Evolutionary conservation across 495 filamentous ascomycete genomes (phyloP).

Genomic region (Penicillium paxilli): DNA sequence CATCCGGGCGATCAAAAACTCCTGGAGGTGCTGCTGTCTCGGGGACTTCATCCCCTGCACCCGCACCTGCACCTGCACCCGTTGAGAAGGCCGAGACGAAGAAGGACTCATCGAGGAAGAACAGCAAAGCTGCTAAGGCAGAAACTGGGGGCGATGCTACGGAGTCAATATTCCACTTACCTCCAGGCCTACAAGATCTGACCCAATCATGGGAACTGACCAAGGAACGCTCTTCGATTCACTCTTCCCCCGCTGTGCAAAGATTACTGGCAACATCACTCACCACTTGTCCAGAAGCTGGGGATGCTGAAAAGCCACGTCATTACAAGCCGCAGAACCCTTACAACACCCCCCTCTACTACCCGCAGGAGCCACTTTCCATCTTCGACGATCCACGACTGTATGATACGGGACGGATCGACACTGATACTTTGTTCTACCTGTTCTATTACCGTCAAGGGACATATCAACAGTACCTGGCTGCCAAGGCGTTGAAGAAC

Average conservation of each 20-base stretch:
- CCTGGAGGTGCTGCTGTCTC: constrained; percentile 26
- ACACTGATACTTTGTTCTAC: constrained; percentile 97
- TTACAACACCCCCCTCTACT: constrained; percentile 78
- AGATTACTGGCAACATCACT: constrained; percentile 73
- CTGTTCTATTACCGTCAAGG: constrained; percentile 98
- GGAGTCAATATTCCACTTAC: constrained; percentile 94
- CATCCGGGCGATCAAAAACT: constrained; percentile 46
- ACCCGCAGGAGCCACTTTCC: constrained; percentile 85
- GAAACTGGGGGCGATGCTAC: constrained; percentile 29
- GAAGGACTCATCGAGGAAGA: constrained; percentile 27
- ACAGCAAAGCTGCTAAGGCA: constrained; percentile 39
- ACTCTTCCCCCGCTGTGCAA: constrained; percentile 63
- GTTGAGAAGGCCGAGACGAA: constrained; percentile 42
- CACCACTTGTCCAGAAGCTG: constrained; percentile 65
- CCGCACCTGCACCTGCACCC: constrained; percentile 18
- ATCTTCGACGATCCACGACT: constrained; percentile 89
- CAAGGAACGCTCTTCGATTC: constrained; percentile 59
- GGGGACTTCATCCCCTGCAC: constrained; percentile 16
- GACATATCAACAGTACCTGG: constrained; percentile 94
- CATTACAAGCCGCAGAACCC: constrained; percentile 80
- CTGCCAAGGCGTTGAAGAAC: constrained; percentile 90
- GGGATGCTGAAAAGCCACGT: constrained; percentile 78
- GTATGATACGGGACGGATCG: constrained; percentile 74
- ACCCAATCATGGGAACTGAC: constrained; percentile 87
- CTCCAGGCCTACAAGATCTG: constrained; percentile 83